Evolutionary conservation across 2,329 filamentous ascomycete species (phyloP).

Genomic region (Thermoascus crustaceus): DNA sequence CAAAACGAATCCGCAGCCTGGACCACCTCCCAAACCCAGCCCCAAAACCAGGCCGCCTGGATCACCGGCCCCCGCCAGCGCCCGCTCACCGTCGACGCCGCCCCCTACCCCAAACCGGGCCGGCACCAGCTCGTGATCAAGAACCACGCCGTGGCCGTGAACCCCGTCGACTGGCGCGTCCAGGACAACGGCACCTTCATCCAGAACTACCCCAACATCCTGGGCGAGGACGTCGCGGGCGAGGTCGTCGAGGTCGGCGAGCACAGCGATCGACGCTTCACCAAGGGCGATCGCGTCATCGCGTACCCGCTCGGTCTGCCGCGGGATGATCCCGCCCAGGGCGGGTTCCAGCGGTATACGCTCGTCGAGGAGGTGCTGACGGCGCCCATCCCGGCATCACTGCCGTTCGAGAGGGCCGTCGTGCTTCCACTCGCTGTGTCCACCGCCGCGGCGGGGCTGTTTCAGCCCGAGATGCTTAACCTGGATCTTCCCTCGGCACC

Average conservation of each 20-base stretch:
- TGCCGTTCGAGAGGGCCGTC: slow-evolving; percentile 24
- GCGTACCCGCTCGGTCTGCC: slow-evolving; percentile 9
- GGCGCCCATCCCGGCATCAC: slow-evolving; percentile 19
- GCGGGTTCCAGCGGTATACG: slow-evolving; percentile 21
- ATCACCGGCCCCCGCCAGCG: slow-evolving; percentile 3
- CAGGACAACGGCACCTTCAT: no score
- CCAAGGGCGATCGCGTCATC: slow-evolving; percentile 19
- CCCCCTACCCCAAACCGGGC: slow-evolving; percentile 6
- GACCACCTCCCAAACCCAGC: no score
- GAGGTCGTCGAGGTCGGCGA: slow-evolving; percentile 12
- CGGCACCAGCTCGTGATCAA: slow-evolving; percentile 8
- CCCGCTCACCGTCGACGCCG: slow-evolving; percentile 5
- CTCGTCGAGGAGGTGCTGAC: slow-evolving; percentile 13
- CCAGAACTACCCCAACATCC: slow-evolving; percentile 11
- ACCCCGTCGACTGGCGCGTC: slow-evolving; percentile 9
- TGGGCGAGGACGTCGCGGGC: slow-evolving; percentile 19
- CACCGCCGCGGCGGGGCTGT: slow-evolving; percentile 27
- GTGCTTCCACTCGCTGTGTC: slow-evolving; percentile 28
- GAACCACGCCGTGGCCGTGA: slow-evolving; percentile 9
- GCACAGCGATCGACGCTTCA: slow-evolving; percentile 8
- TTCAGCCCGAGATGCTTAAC: slow-evolving; percentile 12
- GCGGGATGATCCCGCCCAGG: slow-evolving; percentile 14
- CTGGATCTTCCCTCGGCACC: slow-evolving; percentile 18
- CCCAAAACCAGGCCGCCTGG: slow-evolving; percentile 13
- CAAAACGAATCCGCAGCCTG: no score